A percentile compares a stretch with the other conserved stretches of the same genome.
phyloP scores from a whole-genome alignment of 2,329 filamentous ascomycete species.

The Kalmusia sp. region DNA sequence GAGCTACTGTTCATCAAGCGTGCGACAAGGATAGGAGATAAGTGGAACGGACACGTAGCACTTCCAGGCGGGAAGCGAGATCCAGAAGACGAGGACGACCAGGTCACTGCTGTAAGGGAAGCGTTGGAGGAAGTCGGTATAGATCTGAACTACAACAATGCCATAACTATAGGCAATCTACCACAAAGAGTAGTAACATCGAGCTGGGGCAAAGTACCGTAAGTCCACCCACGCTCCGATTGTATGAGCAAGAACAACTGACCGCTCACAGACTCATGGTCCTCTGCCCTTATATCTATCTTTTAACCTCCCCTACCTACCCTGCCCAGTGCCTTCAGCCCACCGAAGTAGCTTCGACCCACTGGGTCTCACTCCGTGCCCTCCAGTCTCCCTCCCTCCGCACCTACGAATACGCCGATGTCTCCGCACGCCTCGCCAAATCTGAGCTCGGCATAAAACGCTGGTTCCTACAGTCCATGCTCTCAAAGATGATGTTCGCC shows the following conservation, averaged over 20 bases:
- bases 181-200: conserved; percentile 71
- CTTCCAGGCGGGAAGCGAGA: conserved; percentile 73
- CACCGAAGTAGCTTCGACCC: conserved; percentile 70
- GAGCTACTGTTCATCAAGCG: conserved; percentile 77
- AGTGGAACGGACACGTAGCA: conserved; percentile 74
- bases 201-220: conserved; percentile 70
- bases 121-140: conserved; percentile 71
- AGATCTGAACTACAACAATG: conserved; percentile 59
- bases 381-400: conserved; percentile 67
- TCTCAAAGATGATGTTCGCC: conserved; percentile 73
- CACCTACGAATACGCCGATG: conserved; percentile 69
- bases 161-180: conserved; percentile 64
- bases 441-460: conserved; percentile 62
- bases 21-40: conserved; percentile 68
- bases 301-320: conserved; percentile 63
- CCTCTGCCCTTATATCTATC: conserved; percentile 71
- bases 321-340: conserved; percentile 69
- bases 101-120: conserved; percentile 68
- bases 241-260: neutral
- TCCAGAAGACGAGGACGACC: conserved; percentile 67
- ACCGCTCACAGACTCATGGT: conserved; percentile 66
- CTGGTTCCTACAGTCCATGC: conserved; percentile 61
- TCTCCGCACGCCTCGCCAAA: conserved; percentile 66
- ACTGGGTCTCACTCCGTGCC: conserved; percentile 71
- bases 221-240: conserved; percentile 33